Evolutionary conservation across 352 stramenopile genomes (phyloP), one percentile per base, ranked within the genome.

Genomic region (Phytophthora sp.): DNA sequence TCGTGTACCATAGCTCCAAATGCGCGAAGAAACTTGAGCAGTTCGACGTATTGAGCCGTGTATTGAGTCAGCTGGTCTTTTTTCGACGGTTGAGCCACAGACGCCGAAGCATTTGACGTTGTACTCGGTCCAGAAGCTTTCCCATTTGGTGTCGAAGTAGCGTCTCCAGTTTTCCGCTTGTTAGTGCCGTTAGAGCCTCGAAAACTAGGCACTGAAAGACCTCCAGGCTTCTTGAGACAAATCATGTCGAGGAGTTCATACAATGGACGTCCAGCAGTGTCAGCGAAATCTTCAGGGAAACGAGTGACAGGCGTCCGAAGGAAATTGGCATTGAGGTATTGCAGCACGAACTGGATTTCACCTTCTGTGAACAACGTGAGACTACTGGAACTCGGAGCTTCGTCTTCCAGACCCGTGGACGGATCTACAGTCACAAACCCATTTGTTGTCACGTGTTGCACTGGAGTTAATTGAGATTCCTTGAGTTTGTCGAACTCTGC

Each of bases 191-290:
- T 45, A 13, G 2, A 20, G 55, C 57, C 27, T 68, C 59, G 16
- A 53, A 69, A 26, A 7, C 45, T 70, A 11, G 69, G 63, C 2
- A 76, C 27, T 3, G 53, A 52, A 2, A 66, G 18, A 0, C 66
- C 74, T 7, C 69, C 87, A 16, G 96, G 76, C 12, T 93, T 92
- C 63, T 96, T 97, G 0, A 88, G 79, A 29, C 90, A 94, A 16
- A 98, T 76, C 65, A 91, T 87, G 30, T 98, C 93, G 4, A 98
- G 77, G 26, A 97, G 69, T 29, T 98, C 95, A 44, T 93, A 95
- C 27, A 95, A 39, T 0, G 86, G 86, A 30, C 91, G 90, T 3
- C 92, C 94, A 29, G 80, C 71, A 11, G 56, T 71, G 29, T 96
- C 75, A 2, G 94, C 62, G 39, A 98, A 78, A 31, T 96, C 89